phyloP scores from a whole-genome alignment of 352 stramenopile genomes.

The Phytophthora melonis region DNA sequence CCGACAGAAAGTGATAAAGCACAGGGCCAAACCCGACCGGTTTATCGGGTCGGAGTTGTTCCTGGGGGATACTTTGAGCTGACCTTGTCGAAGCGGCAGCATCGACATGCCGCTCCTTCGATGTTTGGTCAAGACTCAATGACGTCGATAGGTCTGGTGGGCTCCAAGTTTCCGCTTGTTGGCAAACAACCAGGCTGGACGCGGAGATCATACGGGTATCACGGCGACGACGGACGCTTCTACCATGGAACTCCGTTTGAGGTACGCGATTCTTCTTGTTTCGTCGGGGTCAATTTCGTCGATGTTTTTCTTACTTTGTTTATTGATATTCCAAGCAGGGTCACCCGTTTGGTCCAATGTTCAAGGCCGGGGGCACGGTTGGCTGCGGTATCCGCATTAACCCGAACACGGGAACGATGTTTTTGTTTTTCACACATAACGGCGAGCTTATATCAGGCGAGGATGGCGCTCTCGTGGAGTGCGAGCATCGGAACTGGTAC shows the following conservation, averaged over 20 bases:
- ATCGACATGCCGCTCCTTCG: constrained; percentile 23
- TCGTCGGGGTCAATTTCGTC: background rate
- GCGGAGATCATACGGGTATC: constrained; percentile 71
- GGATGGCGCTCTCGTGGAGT: constrained; percentile 48
- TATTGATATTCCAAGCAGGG: constrained; percentile 34
- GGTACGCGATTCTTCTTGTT: constrained; percentile 33
- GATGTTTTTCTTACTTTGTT: constrained; percentile 1
- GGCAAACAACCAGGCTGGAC: constrained; percentile 81
- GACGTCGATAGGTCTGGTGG: constrained; percentile 73
- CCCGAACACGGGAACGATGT: constrained; percentile 27
- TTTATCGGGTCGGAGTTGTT: constrained; percentile 63
- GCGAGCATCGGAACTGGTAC: constrained; percentile 68
- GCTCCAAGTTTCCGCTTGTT: constrained; percentile 61
- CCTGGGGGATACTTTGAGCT: constrained; percentile 84
- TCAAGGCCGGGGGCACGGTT: constrained; percentile 40
- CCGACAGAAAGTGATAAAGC: constrained; percentile 24
- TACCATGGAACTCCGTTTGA: constrained; percentile 59
- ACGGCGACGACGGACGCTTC: constrained; percentile 80
- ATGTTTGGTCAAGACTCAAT: constrained; percentile 45
- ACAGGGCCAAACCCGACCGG: constrained; percentile 15
- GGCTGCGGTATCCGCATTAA: constrained; percentile 47
- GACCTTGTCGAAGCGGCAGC: constrained; percentile 49
- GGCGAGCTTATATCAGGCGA: constrained; percentile 60
- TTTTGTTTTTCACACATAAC: constrained; percentile 82
- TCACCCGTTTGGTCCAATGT: constrained; percentile 41